A percentile compares a stretch with the other conserved stretches of the same genome.
Evolutionary conservation across 768 basidiomycete species (phyloP).

Genomic region (Calocera viscosa): DNA sequence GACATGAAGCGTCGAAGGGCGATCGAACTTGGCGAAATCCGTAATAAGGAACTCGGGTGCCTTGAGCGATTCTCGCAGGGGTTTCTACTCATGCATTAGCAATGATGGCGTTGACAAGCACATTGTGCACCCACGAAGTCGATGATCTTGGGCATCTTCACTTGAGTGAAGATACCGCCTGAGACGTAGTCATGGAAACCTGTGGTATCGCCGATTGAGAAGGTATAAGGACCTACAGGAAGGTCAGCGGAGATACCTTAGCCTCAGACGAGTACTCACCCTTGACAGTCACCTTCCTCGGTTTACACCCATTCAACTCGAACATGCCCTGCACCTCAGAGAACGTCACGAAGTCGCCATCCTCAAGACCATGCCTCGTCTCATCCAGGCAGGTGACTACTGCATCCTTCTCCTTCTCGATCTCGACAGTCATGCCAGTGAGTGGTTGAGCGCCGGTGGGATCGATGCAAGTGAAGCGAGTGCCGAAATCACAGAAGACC

Average conservation of each 20-base stretch:
- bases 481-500: constrained; percentile 92
- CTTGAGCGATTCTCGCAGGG: constrained; percentile 70
- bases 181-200: constrained; percentile 60
- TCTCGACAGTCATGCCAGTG: constrained; percentile 87
- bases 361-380: constrained; percentile 94
- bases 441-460: constrained; percentile 95
- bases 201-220: constrained; percentile 86
- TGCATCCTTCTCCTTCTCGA: constrained; percentile 84
- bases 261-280: constrained; percentile 27
- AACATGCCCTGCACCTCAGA: constrained; percentile 90
- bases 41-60: constrained; percentile 83
- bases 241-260: background rate
- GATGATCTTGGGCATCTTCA: constrained; percentile 96
- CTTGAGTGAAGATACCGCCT: constrained; percentile 94
- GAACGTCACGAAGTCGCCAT: constrained; percentile 96
- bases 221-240: constrained; percentile 70
- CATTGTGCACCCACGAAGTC: constrained; percentile 59
- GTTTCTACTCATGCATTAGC: constrained; percentile 51
- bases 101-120: background rate
- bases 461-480: constrained; percentile 89
- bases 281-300: constrained; percentile 82
- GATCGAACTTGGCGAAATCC: constrained; percentile 95
- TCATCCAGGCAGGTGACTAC: constrained; percentile 94
- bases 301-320: constrained; percentile 80
- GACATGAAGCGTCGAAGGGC: constrained; percentile 76